phyloP scores from a whole-genome alignment of 1,284 basidiomycete species.

The Ustilago sp. region DNA sequence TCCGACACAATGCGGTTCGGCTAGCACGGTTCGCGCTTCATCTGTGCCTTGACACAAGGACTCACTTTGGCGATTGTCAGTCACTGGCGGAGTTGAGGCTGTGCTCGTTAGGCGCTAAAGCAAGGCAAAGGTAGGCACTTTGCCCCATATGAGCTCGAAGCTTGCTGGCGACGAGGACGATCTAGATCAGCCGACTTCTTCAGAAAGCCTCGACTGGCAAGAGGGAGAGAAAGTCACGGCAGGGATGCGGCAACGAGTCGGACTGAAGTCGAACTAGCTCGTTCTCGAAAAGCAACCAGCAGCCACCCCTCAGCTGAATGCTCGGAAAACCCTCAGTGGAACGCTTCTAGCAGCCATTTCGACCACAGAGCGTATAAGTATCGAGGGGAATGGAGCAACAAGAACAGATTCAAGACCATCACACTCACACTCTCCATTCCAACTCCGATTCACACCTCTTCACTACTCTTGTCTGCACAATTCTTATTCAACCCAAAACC shows the following conservation, averaged over 20 bases:
- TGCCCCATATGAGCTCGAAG: not conserved
- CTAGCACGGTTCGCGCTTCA: slow-evolving; percentile 1
- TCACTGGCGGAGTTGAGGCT: not conserved
- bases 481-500: slow-evolving; percentile 1
- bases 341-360: not conserved
- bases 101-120: not conserved
- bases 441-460: not conserved
- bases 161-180: not conserved
- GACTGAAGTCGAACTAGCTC: not conserved
- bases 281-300: too few relatives aligned
- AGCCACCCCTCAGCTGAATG: not conserved
- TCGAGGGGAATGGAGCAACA: not conserved
- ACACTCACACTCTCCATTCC: slow-evolving; percentile 3
- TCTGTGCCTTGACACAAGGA: not conserved
- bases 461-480: not conserved
- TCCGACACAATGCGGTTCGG: not conserved
- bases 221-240: not conserved
- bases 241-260: not conserved
- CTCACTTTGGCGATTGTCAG: not conserved
- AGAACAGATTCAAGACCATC: slow-evolving; percentile 4
- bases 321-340: not conserved
- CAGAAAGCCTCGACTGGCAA: not conserved
- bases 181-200: not conserved
- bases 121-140: not conserved
- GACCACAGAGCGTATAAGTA: slow-evolving; percentile 15